Percentiles rank a stretch among this genome's conserved stretches.
phyloP scores from a whole-genome alignment of 768 basidiomycete species.

The Suillus alpinus region DNA sequence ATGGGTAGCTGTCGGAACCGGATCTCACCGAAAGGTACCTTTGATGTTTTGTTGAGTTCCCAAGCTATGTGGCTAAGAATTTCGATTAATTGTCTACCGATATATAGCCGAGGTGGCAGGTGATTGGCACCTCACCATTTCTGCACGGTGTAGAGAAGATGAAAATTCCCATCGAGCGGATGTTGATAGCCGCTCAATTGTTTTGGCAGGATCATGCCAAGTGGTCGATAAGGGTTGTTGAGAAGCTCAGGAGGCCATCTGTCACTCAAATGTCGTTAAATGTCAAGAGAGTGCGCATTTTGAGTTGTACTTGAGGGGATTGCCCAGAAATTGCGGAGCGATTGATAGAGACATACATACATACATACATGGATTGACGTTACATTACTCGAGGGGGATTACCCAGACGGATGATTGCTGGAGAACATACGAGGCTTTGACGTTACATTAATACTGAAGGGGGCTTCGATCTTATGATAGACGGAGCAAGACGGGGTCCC shows the following conservation, averaged over 20 bases:
- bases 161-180: conserved; percentile 1
- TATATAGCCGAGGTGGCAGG: conserved; percentile 2
- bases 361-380: not conserved
- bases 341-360: not conserved
- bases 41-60: not conserved
- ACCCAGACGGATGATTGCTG: too few species aligned
- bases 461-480: not conserved
- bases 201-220: not conserved
- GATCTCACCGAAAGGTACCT: conserved; percentile 1
- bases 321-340: not conserved
- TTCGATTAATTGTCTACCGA: conserved; percentile 3
- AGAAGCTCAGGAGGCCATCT: not conserved
- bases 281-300: too few species aligned
- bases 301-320: too few species aligned
- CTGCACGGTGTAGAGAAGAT: not conserved
- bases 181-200: not conserved
- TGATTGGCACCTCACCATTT: not conserved
- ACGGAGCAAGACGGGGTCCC: conserved; percentile 16
- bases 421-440: not conserved
- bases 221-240: not conserved
- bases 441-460: not conserved
- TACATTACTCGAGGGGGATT: not conserved
- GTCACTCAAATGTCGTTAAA: not conserved
- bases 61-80: conserved; percentile 2
- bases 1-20: not conserved